Evolutionary conservation across 768 basidiomycete species (phyloP), one percentile per base, ranked within the genome.

Genomic region (Rhizopogon roseolus): DNA sequence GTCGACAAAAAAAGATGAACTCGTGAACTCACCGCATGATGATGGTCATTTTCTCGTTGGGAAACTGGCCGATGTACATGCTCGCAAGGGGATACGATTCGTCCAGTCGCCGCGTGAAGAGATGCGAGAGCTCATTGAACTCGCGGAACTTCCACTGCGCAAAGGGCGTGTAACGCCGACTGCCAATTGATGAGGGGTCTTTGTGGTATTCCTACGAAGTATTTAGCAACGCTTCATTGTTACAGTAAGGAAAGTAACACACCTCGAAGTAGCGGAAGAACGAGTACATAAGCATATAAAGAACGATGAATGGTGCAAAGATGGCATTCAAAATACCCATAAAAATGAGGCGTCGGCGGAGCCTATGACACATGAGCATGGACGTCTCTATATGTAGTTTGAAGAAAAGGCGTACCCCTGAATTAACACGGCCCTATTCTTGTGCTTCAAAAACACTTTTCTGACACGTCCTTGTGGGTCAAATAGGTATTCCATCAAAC

Each of bases 231-330:
- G 28, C 28, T 22, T 32, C 22, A 16, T n/a, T 34, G 34, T 39
- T 10, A 39, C 39, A 19, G 38, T 51, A 51, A 51, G 19, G 17
- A 9, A 5, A 22, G 22, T 17, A 11, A 68, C 84, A 49, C 45
- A 93, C 97, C 79, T 99, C 97, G 57, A 99, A 99, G 68, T 99
- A 99, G 4, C 96, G 90, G 78, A 99, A 99, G 79, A 99, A 99
- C 1, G 94, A 98, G 67, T 97, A 99, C 85, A 98, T 91, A 39
- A 98, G 71, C 41, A 98, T 82, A 69, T 99, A 99, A 16, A 95
- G 74, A 32, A 98, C 90, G 63, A 99, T 98, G 73, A 98, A 96
- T 0, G 97, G 97, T 1, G 90, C 92, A 60, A 98, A 96, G 9
- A 94, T 82, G 2, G 92, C 94, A 61, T 99, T 99, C 52, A 99